phyloP scores from a whole-genome alignment of 2,329 filamentous ascomycete genomes.

The Aspergillus terreus region DNA sequence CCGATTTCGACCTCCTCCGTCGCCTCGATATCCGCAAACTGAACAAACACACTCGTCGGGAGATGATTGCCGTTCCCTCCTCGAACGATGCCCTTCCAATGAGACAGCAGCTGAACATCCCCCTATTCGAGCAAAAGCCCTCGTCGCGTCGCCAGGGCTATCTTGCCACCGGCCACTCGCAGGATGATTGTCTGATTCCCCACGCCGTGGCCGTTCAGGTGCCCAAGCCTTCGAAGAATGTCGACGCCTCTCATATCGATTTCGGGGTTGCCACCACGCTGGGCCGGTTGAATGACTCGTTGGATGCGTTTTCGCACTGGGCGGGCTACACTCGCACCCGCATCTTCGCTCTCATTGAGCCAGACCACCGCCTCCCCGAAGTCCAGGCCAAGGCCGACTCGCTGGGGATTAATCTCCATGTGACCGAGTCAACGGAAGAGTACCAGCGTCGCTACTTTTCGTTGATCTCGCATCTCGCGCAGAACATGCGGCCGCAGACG shows the following conservation, averaged over 20 bases:
- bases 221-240: constrained; percentile 39
- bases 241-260: constrained; percentile 49
- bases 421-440: constrained; percentile 31
- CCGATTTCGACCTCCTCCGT: constrained; percentile 22
- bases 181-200: constrained; percentile 37
- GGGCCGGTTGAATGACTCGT: constrained; percentile 48
- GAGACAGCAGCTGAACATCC: constrained; percentile 23
- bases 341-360: constrained; percentile 53
- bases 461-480: constrained; percentile 50
- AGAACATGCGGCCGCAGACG: constrained; percentile 43
- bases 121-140: constrained; percentile 20
- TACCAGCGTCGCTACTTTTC: constrained; percentile 55
- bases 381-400: constrained; percentile 32
- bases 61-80: constrained; percentile 23
- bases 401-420: constrained; percentile 42
- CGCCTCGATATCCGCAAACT: constrained; percentile 25
- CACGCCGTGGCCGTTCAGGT: constrained; percentile 48
- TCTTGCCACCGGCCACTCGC: constrained; percentile 11
- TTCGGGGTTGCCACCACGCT: constrained; percentile 58
- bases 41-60: constrained; percentile 28
- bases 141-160: constrained; percentile 1
- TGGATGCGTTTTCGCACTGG: constrained; percentile 56
- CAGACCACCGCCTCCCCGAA: constrained; percentile 25
- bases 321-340: constrained; percentile 49
- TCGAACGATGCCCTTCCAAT: constrained; percentile 21